phyloP scores from a whole-genome alignment of 2,329 filamentous ascomycete species.

The Colletotrichum sp. region DNA sequence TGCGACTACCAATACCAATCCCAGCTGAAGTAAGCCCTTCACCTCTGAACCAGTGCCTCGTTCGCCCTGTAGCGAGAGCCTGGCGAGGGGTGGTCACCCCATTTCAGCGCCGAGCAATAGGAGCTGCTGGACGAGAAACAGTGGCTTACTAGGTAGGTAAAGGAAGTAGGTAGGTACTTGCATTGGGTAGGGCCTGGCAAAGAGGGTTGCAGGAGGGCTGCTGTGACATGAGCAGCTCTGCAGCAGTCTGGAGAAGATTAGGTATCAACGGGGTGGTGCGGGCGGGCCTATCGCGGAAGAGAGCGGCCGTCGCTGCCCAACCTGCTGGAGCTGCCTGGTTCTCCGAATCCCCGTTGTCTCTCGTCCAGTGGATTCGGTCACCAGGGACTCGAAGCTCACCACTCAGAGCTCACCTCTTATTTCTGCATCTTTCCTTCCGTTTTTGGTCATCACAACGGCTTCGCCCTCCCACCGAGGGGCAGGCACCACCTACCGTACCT shows the following conservation, averaged over 20 bases:
- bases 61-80: neutral
- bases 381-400: slow-evolving; percentile 6
- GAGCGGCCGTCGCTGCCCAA: slow-evolving; percentile 24
- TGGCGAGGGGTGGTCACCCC: slow-evolving; percentile 8
- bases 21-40: neutral
- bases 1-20: neutral
- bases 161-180: neutral
- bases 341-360: neutral
- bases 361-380: slow-evolving; percentile 14
- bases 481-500: neutral
- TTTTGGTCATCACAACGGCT: slow-evolving; percentile 16
- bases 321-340: slow-evolving; percentile 8
- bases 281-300: slow-evolving; percentile 11
- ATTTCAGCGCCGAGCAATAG: slow-evolving; percentile 11
- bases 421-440: slow-evolving; percentile 15
- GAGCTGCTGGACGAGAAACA: slow-evolving; percentile 15
- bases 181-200: neutral
- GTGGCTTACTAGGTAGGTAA: slow-evolving; percentile 11
- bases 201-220: neutral
- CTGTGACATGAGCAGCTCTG: neutral
- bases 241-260: neutral
- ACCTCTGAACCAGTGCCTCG: neutral
- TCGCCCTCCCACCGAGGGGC: neutral
- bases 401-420: slow-evolving; percentile 11
- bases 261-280: slow-evolving; percentile 5